phyloP scores from a whole-genome alignment of 192 early-diverging fungal species.

The Mortierella claussenii region DNA sequence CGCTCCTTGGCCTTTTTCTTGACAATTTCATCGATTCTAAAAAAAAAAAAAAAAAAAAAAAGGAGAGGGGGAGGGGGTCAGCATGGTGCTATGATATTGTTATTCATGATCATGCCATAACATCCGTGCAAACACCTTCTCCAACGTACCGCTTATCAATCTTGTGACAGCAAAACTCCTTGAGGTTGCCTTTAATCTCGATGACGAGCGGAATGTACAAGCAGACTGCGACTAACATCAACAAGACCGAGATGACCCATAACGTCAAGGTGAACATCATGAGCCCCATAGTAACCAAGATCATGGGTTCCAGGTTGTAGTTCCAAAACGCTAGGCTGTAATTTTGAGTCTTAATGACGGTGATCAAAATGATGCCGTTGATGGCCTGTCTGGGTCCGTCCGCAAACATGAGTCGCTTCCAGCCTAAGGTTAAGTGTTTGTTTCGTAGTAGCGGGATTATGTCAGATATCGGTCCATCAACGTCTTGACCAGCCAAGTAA shows the following conservation, averaged over 20 bases:
- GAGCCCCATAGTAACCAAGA: conserved; percentile 24
- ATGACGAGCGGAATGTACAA: conserved; percentile 83
- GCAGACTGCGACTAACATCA: conserved; percentile 70
- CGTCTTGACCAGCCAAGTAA: too few relatives aligned
- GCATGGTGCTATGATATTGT: conserved; percentile 70
- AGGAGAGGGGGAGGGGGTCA: too few relatives aligned
- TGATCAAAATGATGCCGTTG: conserved; percentile 62
- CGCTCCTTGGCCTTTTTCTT: conserved; percentile 60
- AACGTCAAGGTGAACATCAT: conserved; percentile 74
- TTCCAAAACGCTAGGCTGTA: conserved; percentile 2
- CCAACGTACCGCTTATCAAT: conserved; percentile 83
- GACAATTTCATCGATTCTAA: conserved; percentile 67
- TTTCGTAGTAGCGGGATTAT: too few relatives aligned
- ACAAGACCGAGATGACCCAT: conserved; percentile 68
- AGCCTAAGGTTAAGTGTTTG: conserved; percentile 68
- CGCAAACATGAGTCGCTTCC: conserved; percentile 86
- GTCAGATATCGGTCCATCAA: too few relatives aligned
- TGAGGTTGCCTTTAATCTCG: conserved; percentile 85
- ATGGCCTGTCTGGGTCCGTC: conserved; percentile 86
- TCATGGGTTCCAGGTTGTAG: not conserved
- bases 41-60: conserved; percentile 1
- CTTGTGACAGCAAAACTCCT: conserved; percentile 90
- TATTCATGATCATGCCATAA: conserved; percentile 67
- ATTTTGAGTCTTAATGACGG: conserved; percentile 10
- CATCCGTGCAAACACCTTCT: conserved; percentile 41